Evolutionary conservation across 352 stramenopile genomes (phyloP), one percentile per base, ranked within the genome.

Genomic region (Pythium insidiosum): DNA sequence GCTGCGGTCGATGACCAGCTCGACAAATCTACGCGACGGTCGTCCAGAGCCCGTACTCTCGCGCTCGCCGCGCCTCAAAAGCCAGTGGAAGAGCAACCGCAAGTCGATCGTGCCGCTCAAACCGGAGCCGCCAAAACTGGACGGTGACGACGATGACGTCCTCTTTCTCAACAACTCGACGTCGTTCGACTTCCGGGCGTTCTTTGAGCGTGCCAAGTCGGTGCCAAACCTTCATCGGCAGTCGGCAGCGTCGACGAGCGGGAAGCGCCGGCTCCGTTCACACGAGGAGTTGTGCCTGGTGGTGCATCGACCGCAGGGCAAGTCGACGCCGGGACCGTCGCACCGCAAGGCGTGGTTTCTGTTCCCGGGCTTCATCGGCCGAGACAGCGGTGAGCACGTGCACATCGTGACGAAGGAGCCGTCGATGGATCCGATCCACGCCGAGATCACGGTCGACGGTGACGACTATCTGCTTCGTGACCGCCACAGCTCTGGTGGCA

Each of bases 381-480:
- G 73, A 2, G 68, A 88, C n/a, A 47, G 46, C 7, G 62, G 57
- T 29, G 73, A 84, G 20, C 57, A 70, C 51, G 69, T 60, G 1
- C 22, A 68, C 7, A 46, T 86, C 7, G 55, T 53, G 0, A 88
- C 73, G 12, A 83, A 78, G 22, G 71, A 86, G 23, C 29, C 57
- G 12, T 66, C 56, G 1, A 85, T 88, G 70, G 76, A 84, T 41
- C n/a, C 63, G 9, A 52, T 84, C 12, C 76, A 88, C 46, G 76
- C 76, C 18, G 55, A 84, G 45, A 47, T 88, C 15, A 58, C 64
- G 9, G 29, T 85, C 26, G 50, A 74, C 28, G 69, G 68, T 3
- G 76, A 86, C 34, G 71, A 84, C 41, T 88, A 86, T 23, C 50
- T 86, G 31, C 21, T 88, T 0, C 62, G 56, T 15, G 76, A 88